A percentile compares a stretch with the other conserved stretches of the same genome.
These are phyloP conservation scores for Pisolithus sp. DNA, from an alignment of 768 basidiomycete genomes.

Conservation along the genomic window DNA sequence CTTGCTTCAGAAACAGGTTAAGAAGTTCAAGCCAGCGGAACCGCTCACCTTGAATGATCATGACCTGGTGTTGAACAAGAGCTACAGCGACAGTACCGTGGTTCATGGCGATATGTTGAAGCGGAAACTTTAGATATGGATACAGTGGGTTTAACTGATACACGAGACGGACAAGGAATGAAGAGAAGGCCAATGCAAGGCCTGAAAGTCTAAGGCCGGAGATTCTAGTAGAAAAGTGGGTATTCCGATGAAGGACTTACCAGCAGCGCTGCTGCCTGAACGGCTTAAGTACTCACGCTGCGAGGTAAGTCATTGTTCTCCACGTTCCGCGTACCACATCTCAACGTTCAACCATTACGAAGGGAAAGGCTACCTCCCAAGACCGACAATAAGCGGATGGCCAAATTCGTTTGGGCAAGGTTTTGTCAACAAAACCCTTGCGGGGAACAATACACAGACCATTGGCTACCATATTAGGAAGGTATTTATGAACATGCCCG, in stretches of 20 bases:
- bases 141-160: constrained; percentile 8
- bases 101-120: constrained; percentile 31
- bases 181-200: not conserved
- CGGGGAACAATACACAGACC: not conserved
- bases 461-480: not conserved
- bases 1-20: constrained; percentile 3
- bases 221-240: not conserved
- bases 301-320: constrained; percentile 13
- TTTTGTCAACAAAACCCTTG: not conserved
- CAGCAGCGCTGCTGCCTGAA: not conserved
- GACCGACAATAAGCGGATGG: constrained; percentile 10
- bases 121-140: not conserved
- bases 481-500: not conserved
- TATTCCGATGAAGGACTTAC: not conserved
- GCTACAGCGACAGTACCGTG: constrained; percentile 63
- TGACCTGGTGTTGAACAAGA: constrained; percentile 59
- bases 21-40: not conserved
- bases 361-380: not conserved
- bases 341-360: not conserved
- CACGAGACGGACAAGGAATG: constrained; percentile 3
- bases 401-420: constrained; percentile 4
- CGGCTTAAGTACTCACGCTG: constrained; percentile 16
- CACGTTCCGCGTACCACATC: not conserved
- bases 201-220: not conserved
- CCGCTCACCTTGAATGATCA: constrained; percentile 56